These are phyloP conservation scores for Ophiorrhiza pumila DNA, from an alignment of 257 asterid genomes.

Conservation along the genomic window DNA sequence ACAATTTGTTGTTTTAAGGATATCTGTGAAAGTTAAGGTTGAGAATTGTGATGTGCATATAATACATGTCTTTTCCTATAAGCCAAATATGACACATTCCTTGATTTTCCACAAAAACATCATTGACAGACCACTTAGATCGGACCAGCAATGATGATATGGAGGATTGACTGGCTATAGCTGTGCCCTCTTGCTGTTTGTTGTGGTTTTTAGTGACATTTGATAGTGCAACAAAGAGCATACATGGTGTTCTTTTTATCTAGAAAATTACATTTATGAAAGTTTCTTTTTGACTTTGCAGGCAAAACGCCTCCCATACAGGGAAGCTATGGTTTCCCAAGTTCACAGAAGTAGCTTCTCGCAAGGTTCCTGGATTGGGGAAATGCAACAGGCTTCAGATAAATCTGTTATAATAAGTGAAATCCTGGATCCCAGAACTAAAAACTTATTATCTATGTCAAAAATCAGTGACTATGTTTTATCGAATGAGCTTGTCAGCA, in stretches of 20 bases:
- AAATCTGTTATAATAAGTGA: slow-evolving; percentile 88
- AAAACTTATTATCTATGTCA: slow-evolving; percentile 79
- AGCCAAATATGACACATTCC: not conserved
- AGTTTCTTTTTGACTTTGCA: slow-evolving; percentile 33
- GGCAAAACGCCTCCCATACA: slow-evolving; percentile 94
- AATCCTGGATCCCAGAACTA: slow-evolving; percentile 92
- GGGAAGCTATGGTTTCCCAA: slow-evolving; percentile 61
- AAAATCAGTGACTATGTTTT: slow-evolving; percentile 83
- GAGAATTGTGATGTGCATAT: not conserved
- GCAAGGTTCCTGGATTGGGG: slow-evolving; percentile 94
- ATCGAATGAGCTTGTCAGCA: slow-evolving; percentile 89
- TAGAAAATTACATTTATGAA: slow-evolving; percentile 8
- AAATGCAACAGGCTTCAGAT: slow-evolving; percentile 94
- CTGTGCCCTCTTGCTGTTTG: not conserved
- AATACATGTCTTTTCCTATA: not conserved
- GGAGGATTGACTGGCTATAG: too few species aligned
- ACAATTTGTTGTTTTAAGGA: not conserved
- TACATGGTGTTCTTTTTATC: not conserved
- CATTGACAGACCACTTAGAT: too few species aligned
- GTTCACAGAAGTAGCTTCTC: slow-evolving; percentile 64
- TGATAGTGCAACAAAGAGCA: not conserved
- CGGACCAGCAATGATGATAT: too few species aligned
- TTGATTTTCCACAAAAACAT: too few species aligned
- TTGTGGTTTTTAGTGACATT: not conserved
- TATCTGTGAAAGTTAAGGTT: not conserved